Conservation (phyloP, 495 filamentous ascomycete genomes). For the Aspergillus bertholletiae region DNA sequence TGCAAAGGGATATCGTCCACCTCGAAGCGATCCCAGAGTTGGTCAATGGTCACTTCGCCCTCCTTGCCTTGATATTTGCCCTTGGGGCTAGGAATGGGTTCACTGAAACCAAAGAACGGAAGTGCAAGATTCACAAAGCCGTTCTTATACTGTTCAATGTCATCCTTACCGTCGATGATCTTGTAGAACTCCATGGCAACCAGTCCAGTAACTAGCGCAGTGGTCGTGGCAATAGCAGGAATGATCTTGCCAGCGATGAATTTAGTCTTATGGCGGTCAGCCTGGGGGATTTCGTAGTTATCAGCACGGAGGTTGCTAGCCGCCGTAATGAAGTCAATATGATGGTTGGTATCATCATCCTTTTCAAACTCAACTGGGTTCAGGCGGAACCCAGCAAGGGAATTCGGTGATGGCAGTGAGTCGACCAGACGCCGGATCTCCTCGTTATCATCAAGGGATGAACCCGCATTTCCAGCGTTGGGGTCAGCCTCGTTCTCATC, state of each 20-base stretch:
- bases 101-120: constrained; percentile 97
- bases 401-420: constrained; percentile 70
- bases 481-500: constrained; percentile 94
- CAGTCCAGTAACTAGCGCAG: constrained; percentile 90
- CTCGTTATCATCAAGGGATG: constrained; percentile 62
- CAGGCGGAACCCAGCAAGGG: constrained; percentile 80
- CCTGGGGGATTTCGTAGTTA: constrained; percentile 92
- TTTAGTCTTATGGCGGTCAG: constrained; percentile 96
- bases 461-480: constrained; percentile 58
- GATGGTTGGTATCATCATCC: constrained; percentile 95
- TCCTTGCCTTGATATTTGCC: constrained; percentile 74
- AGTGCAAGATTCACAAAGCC: constrained; percentile 96
- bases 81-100: constrained; percentile 90
- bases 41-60: constrained; percentile 82
- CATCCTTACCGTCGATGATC: constrained; percentile 88
- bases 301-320: constrained; percentile 95
- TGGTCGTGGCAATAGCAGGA: constrained; percentile 96
- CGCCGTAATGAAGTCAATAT: constrained; percentile 99
- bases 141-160: constrained; percentile 98
- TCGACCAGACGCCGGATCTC: constrained; percentile 66
- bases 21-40: constrained; percentile 98
- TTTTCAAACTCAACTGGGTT: constrained; percentile 97
- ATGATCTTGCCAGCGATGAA: constrained; percentile 99
- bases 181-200: constrained; percentile 95
- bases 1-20: constrained; percentile 78